Evolutionary conservation across 2,329 filamentous ascomycete genomes (phyloP).

Genomic region (Simplicillium aogashimaense): DNA sequence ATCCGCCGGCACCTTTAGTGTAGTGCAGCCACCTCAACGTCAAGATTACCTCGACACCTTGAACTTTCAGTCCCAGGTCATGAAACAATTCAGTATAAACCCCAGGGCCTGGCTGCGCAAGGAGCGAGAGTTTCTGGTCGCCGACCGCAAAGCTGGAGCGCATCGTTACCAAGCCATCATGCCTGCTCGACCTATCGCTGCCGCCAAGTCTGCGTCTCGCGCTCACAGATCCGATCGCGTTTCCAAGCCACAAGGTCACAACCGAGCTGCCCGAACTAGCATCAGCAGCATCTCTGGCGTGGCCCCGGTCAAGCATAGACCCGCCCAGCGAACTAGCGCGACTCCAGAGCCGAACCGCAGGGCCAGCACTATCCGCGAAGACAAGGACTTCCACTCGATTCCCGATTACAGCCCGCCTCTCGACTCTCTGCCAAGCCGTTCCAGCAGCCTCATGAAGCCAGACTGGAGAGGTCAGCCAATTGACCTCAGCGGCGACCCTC

Average conservation of each 20-base stretch:
- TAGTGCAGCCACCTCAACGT: conserved; percentile 34
- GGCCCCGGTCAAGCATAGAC: conserved; percentile 16
- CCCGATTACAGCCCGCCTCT: conserved; percentile 64
- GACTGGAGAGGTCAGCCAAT: conserved; percentile 80
- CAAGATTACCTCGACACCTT: conserved; percentile 46
- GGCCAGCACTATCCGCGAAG: conserved; percentile 62
- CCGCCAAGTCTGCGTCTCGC: conserved; percentile 15
- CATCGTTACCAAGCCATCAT: conserved; percentile 28
- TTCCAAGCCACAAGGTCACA: conserved; percentile 22
- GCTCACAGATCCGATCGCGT: conserved; percentile 21
- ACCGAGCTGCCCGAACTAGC: conserved; percentile 25
- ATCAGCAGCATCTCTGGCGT: conserved; percentile 13
- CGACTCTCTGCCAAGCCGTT: conserved; percentile 52
- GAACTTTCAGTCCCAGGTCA: conserved; percentile 41
- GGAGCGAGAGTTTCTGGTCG: conserved; percentile 39
- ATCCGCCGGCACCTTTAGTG: conserved; percentile 28
- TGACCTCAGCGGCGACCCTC: conserved; percentile 63
- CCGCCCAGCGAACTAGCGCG: conserved; percentile 27
- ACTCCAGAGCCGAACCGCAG: conserved; percentile 42
- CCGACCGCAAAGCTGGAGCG: conserved; percentile 33
- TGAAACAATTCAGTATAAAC: conserved; percentile 32
- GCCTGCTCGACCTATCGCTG: conserved; percentile 26
- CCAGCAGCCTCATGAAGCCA: conserved; percentile 61
- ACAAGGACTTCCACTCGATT: conserved; percentile 68
- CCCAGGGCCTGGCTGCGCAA: conserved; percentile 36